Conservation (phyloP, 2,329 filamentous ascomycete species). For the Penicillium hordei region DNA sequence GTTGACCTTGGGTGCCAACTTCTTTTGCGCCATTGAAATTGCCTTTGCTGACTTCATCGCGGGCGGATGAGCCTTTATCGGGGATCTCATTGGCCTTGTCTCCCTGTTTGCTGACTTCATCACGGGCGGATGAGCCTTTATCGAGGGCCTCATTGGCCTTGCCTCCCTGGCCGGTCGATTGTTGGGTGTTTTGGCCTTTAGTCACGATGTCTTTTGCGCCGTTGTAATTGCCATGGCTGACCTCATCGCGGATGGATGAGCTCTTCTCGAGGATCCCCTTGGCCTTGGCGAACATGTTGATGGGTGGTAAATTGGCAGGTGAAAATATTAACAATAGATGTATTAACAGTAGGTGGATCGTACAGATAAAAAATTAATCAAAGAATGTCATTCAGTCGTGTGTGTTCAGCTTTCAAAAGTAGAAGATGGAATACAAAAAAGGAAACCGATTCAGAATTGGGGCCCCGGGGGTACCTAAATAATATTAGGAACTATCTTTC, state of each 20-base stretch:
- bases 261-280: constrained; percentile 11
- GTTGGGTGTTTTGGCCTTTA: constrained; percentile 12
- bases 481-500: background rate
- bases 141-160: constrained; percentile 3
- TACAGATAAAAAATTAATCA: constrained; percentile 11
- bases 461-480: constrained; percentile 12
- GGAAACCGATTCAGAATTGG: background rate
- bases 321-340: constrained; percentile 1
- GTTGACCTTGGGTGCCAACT: constrained; percentile 12
- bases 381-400: constrained; percentile 21
- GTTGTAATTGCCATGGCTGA: constrained; percentile 13
- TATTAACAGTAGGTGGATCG: constrained; percentile 2
- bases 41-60: constrained; percentile 1
- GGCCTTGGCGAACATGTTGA: constrained; percentile 18
- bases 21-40: constrained; percentile 13
- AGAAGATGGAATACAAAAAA: background rate
- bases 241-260: constrained; percentile 11
- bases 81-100: constrained; percentile 1
- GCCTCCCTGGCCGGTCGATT: constrained; percentile 2
- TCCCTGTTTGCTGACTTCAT: constrained; percentile 1
- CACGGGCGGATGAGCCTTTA: constrained; percentile 2
- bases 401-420: constrained; percentile 14
- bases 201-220: constrained; percentile 10
- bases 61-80: constrained; percentile 5
- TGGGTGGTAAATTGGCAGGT: background rate